These are phyloP conservation scores for Wilcoxina mikolae DNA, from an alignment of 495 filamentous ascomycete species.

Conservation along the genomic window DNA sequence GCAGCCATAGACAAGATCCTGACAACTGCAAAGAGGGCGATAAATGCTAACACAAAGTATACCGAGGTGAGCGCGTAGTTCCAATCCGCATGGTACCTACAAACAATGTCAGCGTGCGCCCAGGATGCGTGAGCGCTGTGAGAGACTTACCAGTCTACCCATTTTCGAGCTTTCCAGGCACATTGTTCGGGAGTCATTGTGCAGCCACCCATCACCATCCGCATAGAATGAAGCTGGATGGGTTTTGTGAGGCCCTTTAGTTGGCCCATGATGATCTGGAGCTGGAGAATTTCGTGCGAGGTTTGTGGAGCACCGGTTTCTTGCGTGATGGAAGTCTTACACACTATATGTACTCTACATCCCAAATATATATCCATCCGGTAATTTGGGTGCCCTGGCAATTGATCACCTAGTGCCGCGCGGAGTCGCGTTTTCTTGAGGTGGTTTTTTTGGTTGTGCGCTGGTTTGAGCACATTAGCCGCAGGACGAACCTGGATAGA, in stretches of 20 bases:
- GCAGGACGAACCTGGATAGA: too few species aligned
- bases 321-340: neutral
- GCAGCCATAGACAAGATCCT: neutral
- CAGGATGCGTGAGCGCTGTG: neutral
- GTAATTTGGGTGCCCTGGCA: neutral
- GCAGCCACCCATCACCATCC: neutral
- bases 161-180: neutral
- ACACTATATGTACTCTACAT: neutral
- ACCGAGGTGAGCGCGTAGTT: neutral
- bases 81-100: neutral
- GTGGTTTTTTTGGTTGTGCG: neutral
- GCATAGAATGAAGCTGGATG: neutral
- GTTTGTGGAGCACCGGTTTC: neutral
- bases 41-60: neutral
- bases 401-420: neutral
- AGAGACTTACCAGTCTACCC: neutral
- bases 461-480: slow-evolving; percentile 1
- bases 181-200: neutral
- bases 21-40: neutral
- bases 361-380: neutral
- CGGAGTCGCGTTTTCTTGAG: neutral
- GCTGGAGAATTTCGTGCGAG: neutral
- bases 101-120: neutral
- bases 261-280: neutral
- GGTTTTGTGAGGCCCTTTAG: neutral